These are phyloP conservation scores for Solanum paucissectum DNA, from an alignment of 257 asterid species.

Conservation along the genomic window DNA sequence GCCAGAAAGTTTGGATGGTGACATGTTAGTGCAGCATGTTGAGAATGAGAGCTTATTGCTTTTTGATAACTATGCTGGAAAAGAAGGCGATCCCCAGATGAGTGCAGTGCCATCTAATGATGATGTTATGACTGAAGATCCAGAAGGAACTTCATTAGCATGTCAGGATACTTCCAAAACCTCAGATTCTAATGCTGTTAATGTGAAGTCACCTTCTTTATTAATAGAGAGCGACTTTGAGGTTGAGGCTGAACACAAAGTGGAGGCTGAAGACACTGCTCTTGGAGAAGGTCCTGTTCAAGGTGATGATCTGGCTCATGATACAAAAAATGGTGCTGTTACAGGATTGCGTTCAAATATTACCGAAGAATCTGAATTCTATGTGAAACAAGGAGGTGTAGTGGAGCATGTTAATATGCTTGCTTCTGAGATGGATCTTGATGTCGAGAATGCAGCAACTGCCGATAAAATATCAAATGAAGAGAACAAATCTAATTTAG, in stretches of 20 bases:
- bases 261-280: background rate
- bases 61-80: background rate
- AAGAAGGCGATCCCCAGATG: background rate
- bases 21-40: constrained; percentile 14
- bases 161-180: constrained; percentile 11
- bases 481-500: background rate
- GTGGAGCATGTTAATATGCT: background rate
- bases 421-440: background rate
- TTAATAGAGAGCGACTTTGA: constrained; percentile 2
- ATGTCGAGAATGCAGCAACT: background rate
- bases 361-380: background rate
- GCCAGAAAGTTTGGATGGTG: constrained; percentile 19
- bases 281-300: constrained; percentile 9
- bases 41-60: constrained; percentile 4
- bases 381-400: background rate
- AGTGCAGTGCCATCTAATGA: background rate
- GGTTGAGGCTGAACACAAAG: constrained; percentile 11
- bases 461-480: background rate
- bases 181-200: constrained; percentile 8
- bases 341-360: background rate
- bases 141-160: constrained; percentile 9
- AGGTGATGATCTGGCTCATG: constrained; percentile 5
- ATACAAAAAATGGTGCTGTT: constrained; percentile 11
- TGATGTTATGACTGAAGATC: constrained; percentile 2
- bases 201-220: constrained; percentile 3